Evolutionary conservation across 106 monocot genomes (phyloP).

Genomic region (Dendrobium catenatum): DNA sequence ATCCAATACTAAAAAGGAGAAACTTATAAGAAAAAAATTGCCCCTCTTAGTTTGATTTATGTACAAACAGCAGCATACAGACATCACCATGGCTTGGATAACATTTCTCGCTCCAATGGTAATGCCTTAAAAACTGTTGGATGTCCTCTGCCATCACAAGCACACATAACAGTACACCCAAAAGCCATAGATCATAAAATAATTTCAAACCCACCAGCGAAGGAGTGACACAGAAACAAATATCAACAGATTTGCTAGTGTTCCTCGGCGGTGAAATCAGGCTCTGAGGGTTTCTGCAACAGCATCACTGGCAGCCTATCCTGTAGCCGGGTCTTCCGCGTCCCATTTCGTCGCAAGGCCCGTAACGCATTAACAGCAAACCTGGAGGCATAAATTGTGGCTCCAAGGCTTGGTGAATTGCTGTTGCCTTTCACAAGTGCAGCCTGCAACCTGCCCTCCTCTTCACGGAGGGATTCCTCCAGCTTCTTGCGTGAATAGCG

Average conservation of each 20-base stretch:
- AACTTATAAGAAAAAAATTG: background rate
- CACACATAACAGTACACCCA: background rate
- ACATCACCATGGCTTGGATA: background rate
- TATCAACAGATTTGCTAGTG: background rate
- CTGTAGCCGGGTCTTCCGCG: constrained; percentile 28
- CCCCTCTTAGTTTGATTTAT: background rate
- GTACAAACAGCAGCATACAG: background rate
- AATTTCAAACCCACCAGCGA: background rate
- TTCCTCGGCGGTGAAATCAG: constrained; percentile 40
- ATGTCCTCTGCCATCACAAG: background rate
- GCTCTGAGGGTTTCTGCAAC: constrained; percentile 50
- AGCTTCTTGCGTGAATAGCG: constrained; percentile 48
- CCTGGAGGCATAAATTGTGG: constrained; percentile 43
- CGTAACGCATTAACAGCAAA: constrained; percentile 32
- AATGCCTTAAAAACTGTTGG: background rate
- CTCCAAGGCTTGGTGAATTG: constrained; percentile 35
- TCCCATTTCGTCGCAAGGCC: constrained; percentile 21
- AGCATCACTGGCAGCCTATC: constrained; percentile 29
- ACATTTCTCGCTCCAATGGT: background rate
- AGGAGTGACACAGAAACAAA: background rate
- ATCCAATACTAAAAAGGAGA: background rate
- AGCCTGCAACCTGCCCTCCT: constrained; percentile 37
- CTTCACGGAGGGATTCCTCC: constrained; percentile 32
- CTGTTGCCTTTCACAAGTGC: constrained; percentile 26
- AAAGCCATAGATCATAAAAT: background rate